Evolutionary conservation across 768 basidiomycete species (phyloP), one percentile per base, ranked within the genome.

Genomic region (Leccinum disarticulatum): DNA sequence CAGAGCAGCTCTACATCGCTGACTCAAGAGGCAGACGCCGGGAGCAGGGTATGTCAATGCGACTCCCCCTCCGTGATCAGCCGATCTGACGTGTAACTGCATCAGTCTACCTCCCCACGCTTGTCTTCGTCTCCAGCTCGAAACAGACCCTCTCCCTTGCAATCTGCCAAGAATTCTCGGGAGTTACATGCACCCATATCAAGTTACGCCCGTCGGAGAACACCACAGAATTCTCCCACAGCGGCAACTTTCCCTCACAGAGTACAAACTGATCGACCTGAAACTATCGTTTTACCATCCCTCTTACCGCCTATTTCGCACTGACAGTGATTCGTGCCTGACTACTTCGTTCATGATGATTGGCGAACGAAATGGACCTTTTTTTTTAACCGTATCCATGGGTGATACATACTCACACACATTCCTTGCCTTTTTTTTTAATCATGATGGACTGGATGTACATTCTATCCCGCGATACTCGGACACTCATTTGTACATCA

Each of bases 161-260:
- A 79, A 61, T 74, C 83, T 13, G 71, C 77, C 22, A 77, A 80
- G 54, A 81, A 79, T 64, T 73, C 80, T 19, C 82, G 82, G 64
- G 85, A 87, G 69, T 74, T 85, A 19, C 74, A 82, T 31, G 86
- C 83, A 14, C 91, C 91, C 56, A 92, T 93, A 56, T 93, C 91
- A 28, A 81, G 83, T 41, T 92, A 88, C 60, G 86, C 89, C 47
- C 88, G 91, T 62, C 85, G 90, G 61, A 89, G 86, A 74, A 90
- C 89, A 1, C 90, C 90, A 30, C 84, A 85, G 59, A 80, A 83
- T 41, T 90, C 90, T 11, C 89, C 90, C 0, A 85, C 83, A 15
- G 84, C 86, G 2, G 83, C 87, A 13, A 82, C 82, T 11, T 90
- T 89, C 70, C 77, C 81, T 56, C 80, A 72, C 19, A 64, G 70